These are phyloP conservation scores for Castanea crenata DNA, from an alignment of 306 rosid species.

Conservation along the genomic window DNA sequence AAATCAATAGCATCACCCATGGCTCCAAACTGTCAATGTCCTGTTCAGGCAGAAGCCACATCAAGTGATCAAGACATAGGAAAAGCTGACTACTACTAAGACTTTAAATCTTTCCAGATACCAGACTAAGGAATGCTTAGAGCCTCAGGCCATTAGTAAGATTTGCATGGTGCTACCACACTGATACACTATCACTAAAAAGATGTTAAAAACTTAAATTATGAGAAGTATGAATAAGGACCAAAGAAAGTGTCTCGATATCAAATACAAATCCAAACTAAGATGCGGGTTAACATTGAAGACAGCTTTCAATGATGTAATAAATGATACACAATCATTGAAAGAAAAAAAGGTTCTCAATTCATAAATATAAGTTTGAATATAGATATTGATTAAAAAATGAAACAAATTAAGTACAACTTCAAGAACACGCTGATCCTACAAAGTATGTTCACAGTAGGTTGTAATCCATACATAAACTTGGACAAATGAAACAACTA, in stretches of 20 bases:
- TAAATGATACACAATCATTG: too few species aligned
- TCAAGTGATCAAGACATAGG: conserved; percentile 4
- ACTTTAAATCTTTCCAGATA: background rate
- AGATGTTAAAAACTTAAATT: background rate
- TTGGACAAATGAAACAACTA: too few species aligned
- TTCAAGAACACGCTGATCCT: background rate
- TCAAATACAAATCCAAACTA: too few species aligned
- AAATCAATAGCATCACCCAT: conserved; percentile 85
- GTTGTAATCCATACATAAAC: too few species aligned
- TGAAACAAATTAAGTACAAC: background rate
- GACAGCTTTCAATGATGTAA: too few species aligned
- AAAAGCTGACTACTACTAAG: background rate
- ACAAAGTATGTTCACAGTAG: too few species aligned
- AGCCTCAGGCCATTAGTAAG: background rate
- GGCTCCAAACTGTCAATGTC: conserved; percentile 34
- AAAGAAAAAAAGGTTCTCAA: background rate
- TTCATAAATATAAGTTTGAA: too few species aligned
- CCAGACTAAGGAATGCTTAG: background rate
- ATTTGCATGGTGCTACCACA: background rate
- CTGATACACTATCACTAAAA: background rate
- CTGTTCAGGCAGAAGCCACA: conserved; percentile 10
- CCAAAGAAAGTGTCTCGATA: too few species aligned
- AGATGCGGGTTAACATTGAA: too few species aligned
- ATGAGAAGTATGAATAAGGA: too few species aligned
- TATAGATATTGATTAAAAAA: background rate